A percentile compares a stretch with the other conserved stretches of the same genome.
These are phyloP conservation scores for Populus hybrid DNA, from an alignment of 441 rosid genomes.

Conservation along the genomic window DNA sequence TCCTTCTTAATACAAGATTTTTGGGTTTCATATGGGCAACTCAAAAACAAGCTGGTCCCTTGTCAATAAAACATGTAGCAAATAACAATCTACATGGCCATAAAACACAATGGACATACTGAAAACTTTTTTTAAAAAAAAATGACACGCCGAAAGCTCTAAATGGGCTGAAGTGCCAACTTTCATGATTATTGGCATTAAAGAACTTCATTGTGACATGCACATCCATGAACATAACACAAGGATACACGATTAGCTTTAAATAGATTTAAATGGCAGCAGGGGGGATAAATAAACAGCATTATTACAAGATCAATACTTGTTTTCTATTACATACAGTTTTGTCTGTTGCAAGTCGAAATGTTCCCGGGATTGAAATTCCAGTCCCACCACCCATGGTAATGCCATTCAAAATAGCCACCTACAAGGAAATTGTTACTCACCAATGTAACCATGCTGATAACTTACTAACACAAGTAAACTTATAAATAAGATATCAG, in stretches of 20 bases:
- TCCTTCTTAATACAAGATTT: background rate
- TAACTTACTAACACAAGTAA: background rate
- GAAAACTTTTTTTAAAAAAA: background rate
- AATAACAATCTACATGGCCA: background rate
- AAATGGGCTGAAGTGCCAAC: background rate
- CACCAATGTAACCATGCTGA: background rate
- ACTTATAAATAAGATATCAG: background rate
- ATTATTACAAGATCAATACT: background rate
- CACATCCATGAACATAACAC: background rate
- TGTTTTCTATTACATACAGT: slow-evolving; percentile 47
- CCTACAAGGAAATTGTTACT: slow-evolving; percentile 40
- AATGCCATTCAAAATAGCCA: slow-evolving; percentile 78
- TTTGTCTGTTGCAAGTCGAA: slow-evolving; percentile 77
- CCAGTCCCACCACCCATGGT: slow-evolving; percentile 98
- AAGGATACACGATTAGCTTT: background rate
- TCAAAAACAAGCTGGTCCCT: background rate
- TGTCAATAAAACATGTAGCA: background rate
- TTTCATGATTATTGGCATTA: background rate
- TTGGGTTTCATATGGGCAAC: background rate
- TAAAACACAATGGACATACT: background rate
- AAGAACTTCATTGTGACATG: background rate
- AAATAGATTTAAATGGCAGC: background rate
- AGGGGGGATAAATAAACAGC: background rate
- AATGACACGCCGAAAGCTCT: background rate
- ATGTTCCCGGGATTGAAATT: slow-evolving; percentile 90